Evolutionary conservation across 805 yeast genomes (phyloP).

Genomic region (Teunomyces panamensis): DNA sequence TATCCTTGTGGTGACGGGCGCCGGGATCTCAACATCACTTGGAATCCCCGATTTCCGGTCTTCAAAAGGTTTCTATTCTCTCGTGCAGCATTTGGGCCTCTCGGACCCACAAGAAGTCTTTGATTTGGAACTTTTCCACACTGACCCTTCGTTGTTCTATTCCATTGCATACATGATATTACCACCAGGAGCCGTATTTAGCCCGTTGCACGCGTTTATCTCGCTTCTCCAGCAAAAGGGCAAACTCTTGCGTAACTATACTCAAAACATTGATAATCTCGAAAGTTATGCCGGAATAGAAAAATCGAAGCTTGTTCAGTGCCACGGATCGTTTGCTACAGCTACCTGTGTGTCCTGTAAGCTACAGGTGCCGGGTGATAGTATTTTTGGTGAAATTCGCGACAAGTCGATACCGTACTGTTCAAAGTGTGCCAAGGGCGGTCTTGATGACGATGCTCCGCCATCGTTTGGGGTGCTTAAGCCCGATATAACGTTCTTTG

Average conservation of each 20-base stretch:
- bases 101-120: conserved; percentile 46
- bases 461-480: conserved; percentile 78
- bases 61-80: conserved; percentile 62
- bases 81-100: conserved; percentile 44
- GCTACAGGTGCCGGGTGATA: conserved; percentile 61
- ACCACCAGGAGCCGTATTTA: conserved; percentile 36
- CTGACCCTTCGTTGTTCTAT: conserved; percentile 40
- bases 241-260: conserved; percentile 77
- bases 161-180: conserved; percentile 43
- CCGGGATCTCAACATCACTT: conserved; percentile 44
- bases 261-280: conserved; percentile 87
- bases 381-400: conserved; percentile 58
- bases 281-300: conserved; percentile 78
- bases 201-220: conserved; percentile 72
- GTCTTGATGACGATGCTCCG: conserved; percentile 26
- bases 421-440: conserved; percentile 50
- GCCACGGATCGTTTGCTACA: conserved; percentile 89
- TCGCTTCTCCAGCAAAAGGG: conserved; percentile 69
- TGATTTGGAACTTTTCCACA: conserved; percentile 34
- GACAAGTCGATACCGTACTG: conserved; percentile 66
- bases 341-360: conserved; percentile 83
- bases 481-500: conserved; percentile 91
- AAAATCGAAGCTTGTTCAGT: conserved; percentile 69
- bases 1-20: conserved; percentile 43
- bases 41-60: conserved; percentile 47